Percentiles rank a stretch among this genome's conserved stretches.
These are phyloP conservation scores for Barbatosphaeria neglecta DNA, from an alignment of 495 filamentous ascomycete genomes.

Conservation along the genomic window DNA sequence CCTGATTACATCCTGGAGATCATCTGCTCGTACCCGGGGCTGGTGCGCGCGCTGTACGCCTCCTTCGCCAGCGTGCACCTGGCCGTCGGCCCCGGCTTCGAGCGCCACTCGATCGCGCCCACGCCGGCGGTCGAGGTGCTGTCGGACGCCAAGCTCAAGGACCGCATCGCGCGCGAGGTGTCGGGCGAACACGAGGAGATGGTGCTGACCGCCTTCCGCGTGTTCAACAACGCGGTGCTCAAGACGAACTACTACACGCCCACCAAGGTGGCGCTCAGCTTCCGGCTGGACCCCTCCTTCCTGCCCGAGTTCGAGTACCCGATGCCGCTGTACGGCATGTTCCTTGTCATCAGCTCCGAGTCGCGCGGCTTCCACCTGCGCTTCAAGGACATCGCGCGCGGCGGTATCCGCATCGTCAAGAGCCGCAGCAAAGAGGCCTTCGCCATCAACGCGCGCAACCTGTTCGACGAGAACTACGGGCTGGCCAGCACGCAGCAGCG, in stretches of 20 bases:
- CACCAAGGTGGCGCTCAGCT: conserved; percentile 95
- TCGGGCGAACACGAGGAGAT: conserved; percentile 93
- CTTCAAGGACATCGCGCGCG: conserved; percentile 93
- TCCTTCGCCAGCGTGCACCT: conserved; percentile 88
- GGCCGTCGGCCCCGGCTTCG: conserved; percentile 63
- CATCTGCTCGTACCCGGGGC: conserved; percentile 78
- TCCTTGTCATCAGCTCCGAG: conserved; percentile 92
- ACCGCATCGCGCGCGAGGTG: conserved; percentile 68
- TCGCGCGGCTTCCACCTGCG: conserved; percentile 95
- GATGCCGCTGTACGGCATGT: conserved; percentile 92
- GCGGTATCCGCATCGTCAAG: conserved; percentile 97
- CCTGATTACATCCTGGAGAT: conserved; percentile 96
- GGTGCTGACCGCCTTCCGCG: conserved; percentile 93
- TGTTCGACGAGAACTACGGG: conserved; percentile 98
- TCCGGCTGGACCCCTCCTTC: conserved; percentile 82
- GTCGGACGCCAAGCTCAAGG: conserved; percentile 65
- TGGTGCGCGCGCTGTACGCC: conserved; percentile 81
- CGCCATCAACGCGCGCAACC: conserved; percentile 84
- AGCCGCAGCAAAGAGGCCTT: conserved; percentile 91
- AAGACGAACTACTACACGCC: conserved; percentile 99
- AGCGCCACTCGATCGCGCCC: conserved; percentile 61
- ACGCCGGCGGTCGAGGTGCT: conserved; percentile 60
- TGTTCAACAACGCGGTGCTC: conserved; percentile 81
- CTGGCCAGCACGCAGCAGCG: conserved; percentile 97
- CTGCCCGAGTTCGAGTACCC: conserved; percentile 87